Conservation (phyloP, 495 filamentous ascomycete genomes). For the Neurospora sublineolata region DNA sequence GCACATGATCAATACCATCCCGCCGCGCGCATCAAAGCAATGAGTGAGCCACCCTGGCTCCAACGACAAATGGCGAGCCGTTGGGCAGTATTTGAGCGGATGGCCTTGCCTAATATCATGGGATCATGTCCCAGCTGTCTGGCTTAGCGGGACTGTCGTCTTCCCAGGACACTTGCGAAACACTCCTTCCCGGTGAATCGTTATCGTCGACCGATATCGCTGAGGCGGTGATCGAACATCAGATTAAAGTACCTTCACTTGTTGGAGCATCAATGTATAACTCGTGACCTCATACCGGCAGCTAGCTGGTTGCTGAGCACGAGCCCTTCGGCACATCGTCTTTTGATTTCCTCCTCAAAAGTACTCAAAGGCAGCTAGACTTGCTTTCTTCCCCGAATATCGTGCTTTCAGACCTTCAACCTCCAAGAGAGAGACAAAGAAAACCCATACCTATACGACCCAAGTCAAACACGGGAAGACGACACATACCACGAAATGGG, state of each 20-base stretch:
- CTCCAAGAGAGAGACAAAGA: background rate
- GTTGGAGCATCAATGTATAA: background rate
- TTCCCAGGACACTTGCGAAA: background rate
- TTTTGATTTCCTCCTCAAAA: background rate
- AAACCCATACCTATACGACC: background rate
- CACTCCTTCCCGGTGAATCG: background rate
- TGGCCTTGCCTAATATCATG: background rate
- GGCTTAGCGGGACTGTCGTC: background rate
- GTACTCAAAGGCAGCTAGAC: background rate
- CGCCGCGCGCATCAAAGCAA: background rate
- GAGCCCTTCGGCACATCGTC: background rate
- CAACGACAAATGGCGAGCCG: background rate
- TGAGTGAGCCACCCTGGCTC: background rate
- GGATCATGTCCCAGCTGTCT: background rate
- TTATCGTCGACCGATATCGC: background rate
- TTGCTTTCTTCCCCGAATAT: background rate
- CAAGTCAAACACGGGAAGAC: background rate
- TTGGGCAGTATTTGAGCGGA: background rate
- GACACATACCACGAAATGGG: slow-evolving; percentile 1
- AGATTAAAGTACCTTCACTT: background rate
- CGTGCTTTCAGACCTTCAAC: background rate
- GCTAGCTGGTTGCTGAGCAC: background rate
- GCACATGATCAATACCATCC: background rate
- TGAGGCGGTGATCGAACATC: background rate
- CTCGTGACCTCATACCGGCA: background rate